These are phyloP conservation scores for Quercus dentata DNA, from an alignment of 306 rosid genomes.

Conservation along the genomic window DNA sequence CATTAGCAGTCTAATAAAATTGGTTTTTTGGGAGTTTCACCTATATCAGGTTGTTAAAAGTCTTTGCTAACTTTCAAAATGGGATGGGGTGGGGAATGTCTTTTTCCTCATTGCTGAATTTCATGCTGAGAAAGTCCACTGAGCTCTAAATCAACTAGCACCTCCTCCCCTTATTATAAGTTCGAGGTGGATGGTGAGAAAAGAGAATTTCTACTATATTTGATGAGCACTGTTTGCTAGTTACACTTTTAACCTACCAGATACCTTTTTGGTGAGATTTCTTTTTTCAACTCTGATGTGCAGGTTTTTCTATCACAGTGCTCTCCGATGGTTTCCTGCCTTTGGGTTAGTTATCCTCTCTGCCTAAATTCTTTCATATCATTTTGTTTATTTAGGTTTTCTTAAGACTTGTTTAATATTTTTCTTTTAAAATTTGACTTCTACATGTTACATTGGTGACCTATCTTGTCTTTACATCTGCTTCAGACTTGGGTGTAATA, in stretches of 20 bases:
- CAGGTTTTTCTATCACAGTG: slow-evolving; percentile 94
- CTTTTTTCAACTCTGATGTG: slow-evolving; percentile 16
- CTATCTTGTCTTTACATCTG: background rate
- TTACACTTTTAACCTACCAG: background rate
- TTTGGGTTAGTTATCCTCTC: slow-evolving; percentile 59
- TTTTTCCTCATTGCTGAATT: background rate
- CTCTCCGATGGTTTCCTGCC: slow-evolving; percentile 88
- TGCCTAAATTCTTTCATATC: slow-evolving; percentile 11
- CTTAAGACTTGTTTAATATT: background rate
- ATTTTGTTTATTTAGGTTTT: background rate
- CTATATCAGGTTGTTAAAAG: background rate
- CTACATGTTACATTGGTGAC: background rate
- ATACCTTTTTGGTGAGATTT: slow-evolving; percentile 11
- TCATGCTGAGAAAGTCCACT: background rate
- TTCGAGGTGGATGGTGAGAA: no score
- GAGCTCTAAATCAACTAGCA: no score
- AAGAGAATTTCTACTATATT: background rate
- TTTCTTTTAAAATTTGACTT: background rate
- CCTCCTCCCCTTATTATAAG: no score
- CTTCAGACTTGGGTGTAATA: background rate
- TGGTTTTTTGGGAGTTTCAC: background rate
- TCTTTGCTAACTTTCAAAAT: background rate
- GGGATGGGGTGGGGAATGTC: no score
- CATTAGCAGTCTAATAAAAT: background rate
- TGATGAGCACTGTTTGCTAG: background rate